A percentile compares a stretch with the other conserved stretches of the same genome.
Conservation (phyloP, 441 rosid genomes). For the Populus hybrid region DNA sequence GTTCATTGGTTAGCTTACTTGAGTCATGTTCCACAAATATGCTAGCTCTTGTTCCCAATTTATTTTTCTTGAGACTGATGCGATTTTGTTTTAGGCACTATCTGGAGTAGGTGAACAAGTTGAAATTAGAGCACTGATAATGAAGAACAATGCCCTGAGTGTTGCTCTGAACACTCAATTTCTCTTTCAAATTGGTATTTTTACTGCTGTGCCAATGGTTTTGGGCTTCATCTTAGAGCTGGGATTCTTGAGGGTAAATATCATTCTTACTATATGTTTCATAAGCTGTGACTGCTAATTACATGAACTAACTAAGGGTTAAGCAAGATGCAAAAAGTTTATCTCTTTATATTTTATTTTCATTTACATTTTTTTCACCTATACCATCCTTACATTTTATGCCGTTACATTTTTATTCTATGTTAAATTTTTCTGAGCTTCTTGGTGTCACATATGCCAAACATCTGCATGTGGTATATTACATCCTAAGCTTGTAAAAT, state of each 20-base stretch:
- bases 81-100: constrained; percentile 58
- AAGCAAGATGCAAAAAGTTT: neutral
- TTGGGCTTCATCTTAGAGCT: constrained; percentile 86
- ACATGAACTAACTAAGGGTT: neutral
- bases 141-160: constrained; percentile 62
- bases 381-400: neutral
- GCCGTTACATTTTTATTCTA: neutral
- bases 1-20: neutral
- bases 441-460: neutral
- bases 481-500: neutral
- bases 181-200: constrained; percentile 93
- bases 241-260: constrained; percentile 78
- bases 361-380: neutral
- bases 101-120: constrained; percentile 93
- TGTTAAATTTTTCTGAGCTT: neutral
- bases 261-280: neutral
- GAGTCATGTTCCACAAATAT: neutral
- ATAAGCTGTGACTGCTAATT: neutral
- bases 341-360: neutral
- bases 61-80: neutral
- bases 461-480: neutral
- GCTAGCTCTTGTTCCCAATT: neutral
- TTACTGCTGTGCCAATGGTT: constrained; percentile 97
- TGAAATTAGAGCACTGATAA: constrained; percentile 51
- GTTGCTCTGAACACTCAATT: constrained; percentile 94